Conservation (phyloP, 331 rosid species). For the Malus hybrid region DNA sequence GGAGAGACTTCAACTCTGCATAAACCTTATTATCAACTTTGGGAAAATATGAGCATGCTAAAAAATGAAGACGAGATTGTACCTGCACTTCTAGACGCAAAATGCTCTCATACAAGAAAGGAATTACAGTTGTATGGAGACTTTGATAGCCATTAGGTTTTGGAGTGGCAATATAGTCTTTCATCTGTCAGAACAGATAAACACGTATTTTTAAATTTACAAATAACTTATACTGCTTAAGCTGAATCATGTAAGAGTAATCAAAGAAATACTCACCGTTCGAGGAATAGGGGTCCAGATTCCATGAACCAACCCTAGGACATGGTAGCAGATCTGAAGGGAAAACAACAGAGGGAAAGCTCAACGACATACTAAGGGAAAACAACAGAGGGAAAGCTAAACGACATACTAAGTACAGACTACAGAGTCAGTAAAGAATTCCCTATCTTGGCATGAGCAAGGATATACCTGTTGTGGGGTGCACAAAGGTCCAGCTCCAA, state of each 20-base stretch:
- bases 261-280: slow-evolving; percentile 53
- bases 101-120: slow-evolving; percentile 92
- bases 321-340: slow-evolving; percentile 94
- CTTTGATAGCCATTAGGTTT: slow-evolving; percentile 98
- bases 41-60: slow-evolving; percentile 8
- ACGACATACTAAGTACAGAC: not conserved
- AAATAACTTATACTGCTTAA: not conserved
- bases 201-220: slow-evolving; percentile 1
- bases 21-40: not conserved
- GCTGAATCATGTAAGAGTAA: slow-evolving; percentile 19
- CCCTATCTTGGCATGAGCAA: slow-evolving; percentile 10
- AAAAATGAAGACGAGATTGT: slow-evolving; percentile 9
- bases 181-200: slow-evolving; percentile 47
- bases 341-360: slow-evolving; percentile 18
- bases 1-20: not conserved
- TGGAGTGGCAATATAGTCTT: slow-evolving; percentile 95
- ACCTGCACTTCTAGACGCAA: slow-evolving; percentile 96
- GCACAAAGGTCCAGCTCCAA: slow-evolving; percentile 87
- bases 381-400: slow-evolving; percentile 12
- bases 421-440: slow-evolving; percentile 15
- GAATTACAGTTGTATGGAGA: slow-evolving; percentile 93
- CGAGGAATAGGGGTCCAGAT: slow-evolving; percentile 98
- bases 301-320: slow-evolving; percentile 88
- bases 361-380: too few species aligned
- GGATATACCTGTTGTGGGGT: slow-evolving; percentile 69